Conservation (phyloP, 1,284 basidiomycete genomes). For the Heliocybe sulcata region DNA sequence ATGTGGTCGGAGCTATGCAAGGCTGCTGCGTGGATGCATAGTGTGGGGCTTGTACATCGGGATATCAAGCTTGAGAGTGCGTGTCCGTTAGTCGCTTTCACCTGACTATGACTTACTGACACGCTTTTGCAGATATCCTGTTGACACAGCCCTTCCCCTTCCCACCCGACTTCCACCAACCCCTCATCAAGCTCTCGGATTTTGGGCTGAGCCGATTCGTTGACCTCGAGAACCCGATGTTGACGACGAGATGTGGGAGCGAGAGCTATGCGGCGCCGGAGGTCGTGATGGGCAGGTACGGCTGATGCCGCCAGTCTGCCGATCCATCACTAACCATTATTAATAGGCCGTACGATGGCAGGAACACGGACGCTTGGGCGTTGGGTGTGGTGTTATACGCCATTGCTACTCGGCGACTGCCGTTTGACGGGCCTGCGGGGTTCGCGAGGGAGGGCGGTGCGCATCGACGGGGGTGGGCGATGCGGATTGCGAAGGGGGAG, state of each 20-base stretch:
- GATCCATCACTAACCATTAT: no score
- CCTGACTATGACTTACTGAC: constrained; percentile 2
- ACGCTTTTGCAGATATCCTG: constrained; percentile 39
- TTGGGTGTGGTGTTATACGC: constrained; percentile 82
- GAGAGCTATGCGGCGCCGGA: constrained; percentile 93
- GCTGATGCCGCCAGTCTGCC: no score
- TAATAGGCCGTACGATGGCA: constrained; percentile 82
- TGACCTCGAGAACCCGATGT: constrained; percentile 56
- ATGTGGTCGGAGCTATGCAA: constrained; percentile 78
- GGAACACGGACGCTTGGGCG: constrained; percentile 87
- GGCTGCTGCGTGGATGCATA: constrained; percentile 88
- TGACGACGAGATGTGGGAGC: constrained; percentile 85
- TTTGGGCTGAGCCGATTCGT: constrained; percentile 90
- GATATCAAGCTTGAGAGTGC: constrained; percentile 94
- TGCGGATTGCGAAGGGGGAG: constrained; percentile 74
- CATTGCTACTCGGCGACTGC: constrained; percentile 56
- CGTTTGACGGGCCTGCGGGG: constrained; percentile 33
- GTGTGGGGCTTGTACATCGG: constrained; percentile 81
- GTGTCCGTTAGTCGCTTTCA: constrained; percentile 26
- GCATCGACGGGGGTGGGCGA: constrained; percentile 45
- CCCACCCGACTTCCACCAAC: constrained; percentile 34
- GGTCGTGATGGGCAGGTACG: constrained; percentile 61
- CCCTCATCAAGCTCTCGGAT: constrained; percentile 84
- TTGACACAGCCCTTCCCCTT: constrained; percentile 32
- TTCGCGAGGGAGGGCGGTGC: constrained; percentile 8